phyloP scores from a whole-genome alignment of 2,329 filamentous ascomycete genomes.

The Pseudocercospora fuligena region DNA sequence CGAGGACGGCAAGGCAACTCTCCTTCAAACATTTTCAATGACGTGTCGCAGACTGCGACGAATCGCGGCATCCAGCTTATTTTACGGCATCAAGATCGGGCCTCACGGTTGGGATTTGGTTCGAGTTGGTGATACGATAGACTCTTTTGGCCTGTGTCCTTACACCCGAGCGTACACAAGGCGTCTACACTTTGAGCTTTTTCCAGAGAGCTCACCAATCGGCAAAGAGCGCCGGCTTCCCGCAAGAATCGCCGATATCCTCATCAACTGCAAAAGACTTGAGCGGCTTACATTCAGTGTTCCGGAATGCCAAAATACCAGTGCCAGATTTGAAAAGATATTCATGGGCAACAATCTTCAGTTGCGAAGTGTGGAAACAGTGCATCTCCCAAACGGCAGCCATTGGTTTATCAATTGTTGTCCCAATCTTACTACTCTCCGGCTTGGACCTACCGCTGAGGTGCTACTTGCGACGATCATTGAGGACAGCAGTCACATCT shows the following conservation, averaged over 20 bases:
- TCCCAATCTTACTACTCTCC: background rate
- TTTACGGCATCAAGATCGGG: background rate
- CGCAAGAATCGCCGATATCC: background rate
- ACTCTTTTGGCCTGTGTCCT: background rate
- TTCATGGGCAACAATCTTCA: background rate
- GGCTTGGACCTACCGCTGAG: background rate
- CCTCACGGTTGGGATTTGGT: background rate
- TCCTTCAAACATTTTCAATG: background rate
- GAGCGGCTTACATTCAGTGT: background rate
- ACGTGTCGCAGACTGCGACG: background rate
- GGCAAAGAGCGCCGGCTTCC: background rate
- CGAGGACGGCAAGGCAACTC: background rate
- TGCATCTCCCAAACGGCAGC: background rate
- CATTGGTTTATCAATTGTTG: background rate
- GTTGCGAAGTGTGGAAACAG: background rate
- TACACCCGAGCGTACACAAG: background rate
- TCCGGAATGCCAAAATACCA: background rate
- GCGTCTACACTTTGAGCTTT: background rate
- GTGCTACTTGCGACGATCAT: background rate
- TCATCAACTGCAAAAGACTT: background rate
- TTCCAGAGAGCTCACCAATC: background rate
- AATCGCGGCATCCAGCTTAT: background rate
- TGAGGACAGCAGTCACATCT: background rate
- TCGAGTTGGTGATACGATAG: background rate
- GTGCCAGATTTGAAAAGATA: background rate